A percentile compares a stretch with the other conserved stretches of the same genome.
phyloP scores from a whole-genome alignment of 495 filamentous ascomycete species.

The Pseudevernia furfuracea region DNA sequence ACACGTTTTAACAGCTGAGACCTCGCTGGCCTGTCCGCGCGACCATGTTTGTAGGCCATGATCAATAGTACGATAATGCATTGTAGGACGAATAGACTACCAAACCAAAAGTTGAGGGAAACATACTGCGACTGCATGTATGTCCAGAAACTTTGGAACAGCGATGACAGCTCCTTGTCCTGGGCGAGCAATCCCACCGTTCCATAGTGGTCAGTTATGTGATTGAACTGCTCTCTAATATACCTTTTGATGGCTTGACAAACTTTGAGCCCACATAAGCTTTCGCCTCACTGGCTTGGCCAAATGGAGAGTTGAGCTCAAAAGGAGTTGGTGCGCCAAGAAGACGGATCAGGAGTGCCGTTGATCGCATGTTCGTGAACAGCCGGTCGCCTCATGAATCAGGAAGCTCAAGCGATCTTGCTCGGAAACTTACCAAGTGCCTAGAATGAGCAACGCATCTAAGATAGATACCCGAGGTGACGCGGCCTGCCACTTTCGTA shows the following conservation, averaged over 20 bases:
- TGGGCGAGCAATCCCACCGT: neutral
- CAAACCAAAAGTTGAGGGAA: neutral
- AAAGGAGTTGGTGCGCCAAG: neutral
- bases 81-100: neutral
- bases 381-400: neutral
- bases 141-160: neutral
- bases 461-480: neutral
- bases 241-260: neutral
- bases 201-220: neutral
- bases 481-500: neutral
- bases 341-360: neutral
- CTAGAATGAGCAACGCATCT: neutral
- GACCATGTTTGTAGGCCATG: neutral
- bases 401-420: neutral
- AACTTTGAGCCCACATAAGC: neutral
- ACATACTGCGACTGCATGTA: neutral
- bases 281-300: neutral
- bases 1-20: neutral
- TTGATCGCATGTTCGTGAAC: neutral
- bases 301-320: neutral
- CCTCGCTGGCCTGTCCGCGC: neutral
- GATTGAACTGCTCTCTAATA: neutral
- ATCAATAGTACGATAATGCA: neutral
- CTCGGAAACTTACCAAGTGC: neutral
- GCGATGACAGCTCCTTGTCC: neutral